Conservation (phyloP, 164 flowering plant genomes). For the Tetracentron sinense region DNA sequence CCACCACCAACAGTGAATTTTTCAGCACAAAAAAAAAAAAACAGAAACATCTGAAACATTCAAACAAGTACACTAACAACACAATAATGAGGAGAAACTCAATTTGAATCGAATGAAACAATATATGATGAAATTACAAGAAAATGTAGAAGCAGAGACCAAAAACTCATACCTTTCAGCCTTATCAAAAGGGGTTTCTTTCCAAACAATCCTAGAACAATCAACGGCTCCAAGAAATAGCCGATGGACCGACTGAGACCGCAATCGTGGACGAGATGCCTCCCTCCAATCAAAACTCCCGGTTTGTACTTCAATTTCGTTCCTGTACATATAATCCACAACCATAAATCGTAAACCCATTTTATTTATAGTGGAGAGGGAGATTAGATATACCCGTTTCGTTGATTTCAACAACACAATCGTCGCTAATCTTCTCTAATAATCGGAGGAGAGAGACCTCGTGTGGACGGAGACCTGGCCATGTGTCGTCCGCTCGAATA, state of each 20-base stretch:
- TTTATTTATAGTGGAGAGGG: too few relatives aligned
- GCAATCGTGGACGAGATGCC: conserved; percentile 66
- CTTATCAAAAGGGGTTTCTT: conserved; percentile 64
- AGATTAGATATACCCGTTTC: conserved; percentile 86
- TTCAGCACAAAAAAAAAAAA: too few relatives aligned
- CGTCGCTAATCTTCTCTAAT: conserved; percentile 67
- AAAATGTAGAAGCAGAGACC: neutral
- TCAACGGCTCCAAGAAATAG: conserved; percentile 81
- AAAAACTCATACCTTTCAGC: conserved; percentile 56
- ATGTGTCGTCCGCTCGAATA: conserved; percentile 63
- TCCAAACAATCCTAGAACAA: conserved; percentile 72
- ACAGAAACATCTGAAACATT: too few relatives aligned
- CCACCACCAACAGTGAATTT: too few relatives aligned
- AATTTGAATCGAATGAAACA: too few relatives aligned
- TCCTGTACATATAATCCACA: conserved; percentile 30
- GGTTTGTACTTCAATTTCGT: conserved; percentile 91
- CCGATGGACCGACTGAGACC: conserved; percentile 77
- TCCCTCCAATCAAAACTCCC: conserved; percentile 84
- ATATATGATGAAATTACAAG: too few relatives aligned
- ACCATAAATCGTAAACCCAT: too few relatives aligned
- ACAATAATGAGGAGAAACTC: too few relatives aligned
- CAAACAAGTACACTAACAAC: too few relatives aligned
- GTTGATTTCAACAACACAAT: conserved; percentile 68
- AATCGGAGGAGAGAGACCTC: conserved; percentile 75
- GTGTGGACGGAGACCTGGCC: conserved; percentile 77